Conservation (phyloP, 1,139 yeast genomes). For the Sugiyamaella japonica region DNA sequence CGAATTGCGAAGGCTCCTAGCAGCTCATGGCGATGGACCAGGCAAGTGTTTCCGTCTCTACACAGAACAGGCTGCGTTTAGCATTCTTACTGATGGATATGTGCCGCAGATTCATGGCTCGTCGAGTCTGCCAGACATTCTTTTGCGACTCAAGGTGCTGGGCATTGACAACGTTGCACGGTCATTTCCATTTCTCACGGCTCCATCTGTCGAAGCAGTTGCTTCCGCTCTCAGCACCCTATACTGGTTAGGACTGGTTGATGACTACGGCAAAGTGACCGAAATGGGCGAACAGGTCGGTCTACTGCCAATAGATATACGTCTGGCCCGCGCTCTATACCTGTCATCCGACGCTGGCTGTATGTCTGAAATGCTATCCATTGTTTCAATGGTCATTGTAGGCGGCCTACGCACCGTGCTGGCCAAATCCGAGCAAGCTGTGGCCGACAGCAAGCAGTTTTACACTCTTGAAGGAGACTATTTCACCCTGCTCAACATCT, state of each 20-base stretch:
- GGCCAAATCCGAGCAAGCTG: conserved; percentile 69
- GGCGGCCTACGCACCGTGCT: conserved; percentile 71
- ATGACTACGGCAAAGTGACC: conserved; percentile 79
- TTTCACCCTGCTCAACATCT: conserved; percentile 76
- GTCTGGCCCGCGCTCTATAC: conserved; percentile 25
- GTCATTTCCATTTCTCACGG: conserved; percentile 78
- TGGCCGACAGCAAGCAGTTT: conserved; percentile 48
- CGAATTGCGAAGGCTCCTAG: conserved; percentile 39
- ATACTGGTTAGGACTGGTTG: conserved; percentile 69
- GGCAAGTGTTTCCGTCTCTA: conserved; percentile 89
- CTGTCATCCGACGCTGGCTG: conserved; percentile 45
- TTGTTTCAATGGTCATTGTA: conserved; percentile 77
- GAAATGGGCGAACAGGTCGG: conserved; percentile 74
- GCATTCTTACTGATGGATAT: conserved; percentile 63
- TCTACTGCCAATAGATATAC: conserved; percentile 64
- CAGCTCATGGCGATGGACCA: conserved; percentile 55
- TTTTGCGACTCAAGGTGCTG: conserved; percentile 73
- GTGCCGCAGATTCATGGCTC: conserved; percentile 75
- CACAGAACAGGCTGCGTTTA: conserved; percentile 77
- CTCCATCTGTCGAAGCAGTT: conserved; percentile 83
- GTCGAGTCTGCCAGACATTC: conserved; percentile 74
- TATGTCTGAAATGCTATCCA: conserved; percentile 73
- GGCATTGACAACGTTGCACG: conserved; percentile 86
- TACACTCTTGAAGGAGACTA: conserved; percentile 92
- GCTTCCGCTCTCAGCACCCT: conserved; percentile 56